Evolutionary conservation across 305 asterid genomes (phyloP), one percentile per base, ranked within the genome.

Genomic region (Fraxinus greggii): DNA sequence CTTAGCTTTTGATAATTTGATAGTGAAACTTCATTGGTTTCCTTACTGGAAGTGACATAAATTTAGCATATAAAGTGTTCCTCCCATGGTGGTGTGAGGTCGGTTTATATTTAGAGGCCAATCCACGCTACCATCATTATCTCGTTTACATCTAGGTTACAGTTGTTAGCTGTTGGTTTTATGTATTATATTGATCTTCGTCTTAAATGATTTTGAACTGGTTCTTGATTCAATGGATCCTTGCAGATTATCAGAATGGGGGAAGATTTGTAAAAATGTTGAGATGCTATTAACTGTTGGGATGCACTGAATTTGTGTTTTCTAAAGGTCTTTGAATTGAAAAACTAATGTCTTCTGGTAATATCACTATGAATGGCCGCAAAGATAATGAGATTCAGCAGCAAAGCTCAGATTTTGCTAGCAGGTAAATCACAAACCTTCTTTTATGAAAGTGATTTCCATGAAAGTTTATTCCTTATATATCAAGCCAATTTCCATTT

Each of bases 321-420:
- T 82, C 23, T 45, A 23, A 70, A 75, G 77, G 85, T 31, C 78
- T 77, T 83, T 63, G 51, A 80, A 72, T 69, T 72, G 73, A 73
- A 81, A 83, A 72, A 81, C 79, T 89, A 73, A 89, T 87, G 93
- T 85, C 88, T 88, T 87, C 91, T 7, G 80, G 84, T 82, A 82
- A 84, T 82, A 88, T 82, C 74, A 88, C 91, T 77, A 79, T 86
- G 72, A 91, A 91, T 83, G 95, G 92, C 80, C 90, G 76, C 80
- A 83, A 82, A 82, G 86, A 90, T 42, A 78, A 81, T 40, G 87
- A 81, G 42, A 75, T 79, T 80, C 89, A 73, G 79, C 87, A 81
- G 67, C 87, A 84, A 80, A 88, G 79, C 85, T 88, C 89, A 76
- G 88, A 86, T 81, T 85, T 83, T 76, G 78, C 92, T 59, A 85